These are phyloP conservation scores for Nidula microcarpa DNA, from an alignment of 768 basidiomycete species.

Conservation along the genomic window DNA sequence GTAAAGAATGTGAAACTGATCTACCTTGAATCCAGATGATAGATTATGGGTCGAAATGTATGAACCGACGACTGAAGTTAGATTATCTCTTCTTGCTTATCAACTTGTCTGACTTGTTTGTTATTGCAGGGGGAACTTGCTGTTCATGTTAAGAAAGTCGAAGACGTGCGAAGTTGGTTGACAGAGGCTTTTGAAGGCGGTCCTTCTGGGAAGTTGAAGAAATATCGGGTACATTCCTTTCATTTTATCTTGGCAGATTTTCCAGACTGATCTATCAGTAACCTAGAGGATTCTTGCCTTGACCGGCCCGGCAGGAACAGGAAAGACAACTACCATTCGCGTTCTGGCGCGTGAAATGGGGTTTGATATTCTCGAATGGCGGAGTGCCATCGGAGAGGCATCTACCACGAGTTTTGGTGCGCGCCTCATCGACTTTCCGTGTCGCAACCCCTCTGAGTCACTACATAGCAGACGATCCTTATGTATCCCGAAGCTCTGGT, in stretches of 20 bases:
- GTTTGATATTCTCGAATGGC: slow-evolving; percentile 86
- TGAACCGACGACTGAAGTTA: slow-evolving; percentile 56
- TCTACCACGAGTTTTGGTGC: slow-evolving; percentile 16
- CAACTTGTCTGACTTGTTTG: background rate
- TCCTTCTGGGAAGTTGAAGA: slow-evolving; percentile 57
- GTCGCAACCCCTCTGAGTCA: background rate
- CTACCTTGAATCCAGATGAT: slow-evolving; percentile 21
- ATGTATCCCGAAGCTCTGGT: background rate
- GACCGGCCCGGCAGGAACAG: slow-evolving; percentile 87
- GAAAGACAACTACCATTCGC: slow-evolving; percentile 83
- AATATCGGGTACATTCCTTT: slow-evolving; percentile 62
- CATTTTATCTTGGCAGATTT: background rate
- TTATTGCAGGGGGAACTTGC: slow-evolving; percentile 61
- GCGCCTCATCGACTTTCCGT: slow-evolving; percentile 2
- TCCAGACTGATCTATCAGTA: background rate
- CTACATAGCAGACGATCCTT: background rate
- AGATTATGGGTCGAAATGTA: slow-evolving; percentile 63
- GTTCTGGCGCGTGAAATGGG: slow-evolving; percentile 72
- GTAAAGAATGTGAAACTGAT: background rate
- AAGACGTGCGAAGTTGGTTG: slow-evolving; percentile 75
- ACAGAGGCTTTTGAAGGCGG: slow-evolving; percentile 69
- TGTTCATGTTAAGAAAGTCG: slow-evolving; percentile 77
- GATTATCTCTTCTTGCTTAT: background rate
- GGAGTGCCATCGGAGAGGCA: slow-evolving; percentile 59
- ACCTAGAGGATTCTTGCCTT: slow-evolving; percentile 76